Percentiles rank a stretch among this genome's conserved stretches.
phyloP scores from a whole-genome alignment of 257 asterid species.

The Solanum pimpinellifolium region DNA sequence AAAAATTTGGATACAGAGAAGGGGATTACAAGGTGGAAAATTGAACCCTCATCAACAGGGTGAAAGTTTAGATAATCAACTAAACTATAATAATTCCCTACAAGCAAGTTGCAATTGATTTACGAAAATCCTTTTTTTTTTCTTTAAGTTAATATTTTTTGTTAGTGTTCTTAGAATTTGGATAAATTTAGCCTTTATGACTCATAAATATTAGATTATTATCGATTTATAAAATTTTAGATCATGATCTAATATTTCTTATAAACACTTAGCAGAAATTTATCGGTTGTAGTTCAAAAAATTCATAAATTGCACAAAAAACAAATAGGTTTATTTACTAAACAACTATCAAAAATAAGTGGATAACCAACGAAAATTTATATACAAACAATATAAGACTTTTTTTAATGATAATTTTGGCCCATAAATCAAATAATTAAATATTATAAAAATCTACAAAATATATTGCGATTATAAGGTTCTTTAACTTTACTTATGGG shows the following conservation, averaged over 20 bases:
- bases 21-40: not conserved
- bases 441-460: too few relatives aligned
- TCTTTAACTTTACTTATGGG: too few relatives aligned
- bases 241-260: not conserved
- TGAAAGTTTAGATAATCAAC: not conserved
- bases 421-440: too few relatives aligned
- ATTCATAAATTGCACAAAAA: not conserved
- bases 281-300: not conserved
- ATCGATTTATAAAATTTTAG: too few relatives aligned
- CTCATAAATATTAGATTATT: too few relatives aligned
- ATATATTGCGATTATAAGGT: not conserved
- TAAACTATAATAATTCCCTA: not conserved
- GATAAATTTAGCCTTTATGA: not conserved
- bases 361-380: not conserved
- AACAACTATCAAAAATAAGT: too few relatives aligned
- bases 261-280: not conserved
- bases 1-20: too few relatives aligned
- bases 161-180: not conserved
- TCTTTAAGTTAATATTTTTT: not conserved
- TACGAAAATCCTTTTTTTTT: not conserved
- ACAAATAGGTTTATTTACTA: not conserved
- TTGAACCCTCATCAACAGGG: accelerated
- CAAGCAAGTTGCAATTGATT: not conserved
- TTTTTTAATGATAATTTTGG: too few relatives aligned
- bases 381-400: not conserved